Conservation (phyloP, 1,139 yeast genomes). For the Debaryomyces psychrophilus region DNA sequence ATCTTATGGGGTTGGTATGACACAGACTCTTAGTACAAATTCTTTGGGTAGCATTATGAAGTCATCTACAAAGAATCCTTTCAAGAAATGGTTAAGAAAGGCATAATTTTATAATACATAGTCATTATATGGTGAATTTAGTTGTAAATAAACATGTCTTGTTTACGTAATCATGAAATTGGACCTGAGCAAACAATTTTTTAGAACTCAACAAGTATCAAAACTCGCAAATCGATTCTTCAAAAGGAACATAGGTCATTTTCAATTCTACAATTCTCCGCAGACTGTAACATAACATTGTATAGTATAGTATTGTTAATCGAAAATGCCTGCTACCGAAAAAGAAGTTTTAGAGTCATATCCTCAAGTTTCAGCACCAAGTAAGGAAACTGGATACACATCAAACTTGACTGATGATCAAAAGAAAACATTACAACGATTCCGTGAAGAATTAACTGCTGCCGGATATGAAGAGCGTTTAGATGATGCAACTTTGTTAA, state of each 20-base stretch:
- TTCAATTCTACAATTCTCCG: neutral
- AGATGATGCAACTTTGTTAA: constrained; percentile 86
- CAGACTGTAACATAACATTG: neutral
- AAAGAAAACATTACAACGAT: constrained; percentile 55
- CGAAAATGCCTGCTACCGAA: constrained; percentile 21
- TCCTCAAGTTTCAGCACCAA: constrained; percentile 70
- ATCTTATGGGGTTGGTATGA: constrained; percentile 14
- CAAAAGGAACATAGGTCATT: constrained; percentile 1
- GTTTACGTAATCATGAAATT: constrained; percentile 10
- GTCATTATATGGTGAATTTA: neutral
- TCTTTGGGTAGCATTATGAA: constrained; percentile 29
- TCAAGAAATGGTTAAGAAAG: constrained; percentile 41
- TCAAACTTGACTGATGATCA: constrained; percentile 79
- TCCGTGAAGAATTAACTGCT: constrained; percentile 60
- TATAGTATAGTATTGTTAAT: neutral
- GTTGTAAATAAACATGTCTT: neutral
- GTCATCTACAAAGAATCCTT: constrained; percentile 34
- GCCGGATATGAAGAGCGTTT: constrained; percentile 73
- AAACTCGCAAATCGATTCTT: neutral
- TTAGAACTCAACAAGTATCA: constrained; percentile 4
- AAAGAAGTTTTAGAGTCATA: constrained; percentile 50
- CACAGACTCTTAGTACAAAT: constrained; percentile 28
- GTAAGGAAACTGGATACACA: constrained; percentile 72
- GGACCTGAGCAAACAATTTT: constrained; percentile 9
- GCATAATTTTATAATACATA: constrained; percentile 3